Conservation (phyloP, 2,329 filamentous ascomycete genomes). For the Keithomyces neogunnii region DNA sequence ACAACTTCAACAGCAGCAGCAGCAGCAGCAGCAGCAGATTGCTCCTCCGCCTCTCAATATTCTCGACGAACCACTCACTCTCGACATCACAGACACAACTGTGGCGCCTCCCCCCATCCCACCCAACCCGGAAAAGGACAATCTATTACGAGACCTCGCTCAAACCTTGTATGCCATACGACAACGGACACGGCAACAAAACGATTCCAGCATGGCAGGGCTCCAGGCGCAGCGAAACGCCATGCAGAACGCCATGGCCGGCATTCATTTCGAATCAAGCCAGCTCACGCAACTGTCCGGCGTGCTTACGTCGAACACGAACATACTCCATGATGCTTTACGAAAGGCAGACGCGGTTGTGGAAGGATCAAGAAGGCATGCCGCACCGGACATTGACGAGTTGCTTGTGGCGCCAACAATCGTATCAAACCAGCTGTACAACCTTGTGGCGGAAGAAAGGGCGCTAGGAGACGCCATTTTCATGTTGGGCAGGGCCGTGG, state of each 20-base stretch:
- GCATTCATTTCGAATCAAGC: constrained; percentile 65
- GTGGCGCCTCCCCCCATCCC: constrained; percentile 76
- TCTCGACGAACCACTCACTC: constrained; percentile 48
- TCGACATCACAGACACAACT: constrained; percentile 39
- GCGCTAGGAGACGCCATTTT: constrained; percentile 83
- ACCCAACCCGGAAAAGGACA: constrained; percentile 92
- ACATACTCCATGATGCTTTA: constrained; percentile 69
- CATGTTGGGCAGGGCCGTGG: constrained; percentile 65
- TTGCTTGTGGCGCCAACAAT: constrained; percentile 89
- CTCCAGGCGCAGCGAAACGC: constrained; percentile 73
- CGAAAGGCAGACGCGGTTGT: constrained; percentile 73
- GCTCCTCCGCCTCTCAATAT: constrained; percentile 37
- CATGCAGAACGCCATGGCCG: constrained; percentile 59
- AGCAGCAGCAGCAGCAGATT: constrained; percentile 9
- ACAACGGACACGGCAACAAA: constrained; percentile 60
- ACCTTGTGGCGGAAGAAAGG: constrained; percentile 78
- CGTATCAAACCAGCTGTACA: constrained; percentile 87
- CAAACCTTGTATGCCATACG: constrained; percentile 61
- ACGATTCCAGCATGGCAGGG: constrained; percentile 64
- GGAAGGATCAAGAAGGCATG: constrained; percentile 58
- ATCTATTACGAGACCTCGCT: constrained; percentile 69
- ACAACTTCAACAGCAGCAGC: constrained; percentile 8
- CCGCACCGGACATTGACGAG: constrained; percentile 75
- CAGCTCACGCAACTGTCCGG: constrained; percentile 63
- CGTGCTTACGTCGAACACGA: constrained; percentile 67